Conservation (phyloP, 805 yeast species). For the Pichia membranifaciens region DNA sequence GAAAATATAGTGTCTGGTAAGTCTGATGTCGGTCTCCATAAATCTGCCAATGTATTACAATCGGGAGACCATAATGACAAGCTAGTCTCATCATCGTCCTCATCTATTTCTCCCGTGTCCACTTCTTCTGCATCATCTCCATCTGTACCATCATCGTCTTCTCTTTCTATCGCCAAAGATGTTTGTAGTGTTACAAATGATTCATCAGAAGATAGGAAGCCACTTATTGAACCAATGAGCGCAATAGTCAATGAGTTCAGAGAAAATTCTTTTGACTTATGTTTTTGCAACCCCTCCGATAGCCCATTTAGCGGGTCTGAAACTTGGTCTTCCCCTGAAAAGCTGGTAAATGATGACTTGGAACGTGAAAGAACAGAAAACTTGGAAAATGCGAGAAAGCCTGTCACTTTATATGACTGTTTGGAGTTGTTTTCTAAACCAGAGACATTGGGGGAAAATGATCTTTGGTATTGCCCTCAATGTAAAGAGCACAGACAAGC, state of each 20-base stretch:
- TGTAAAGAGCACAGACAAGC: slow-evolving; percentile 91
- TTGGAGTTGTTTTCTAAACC: slow-evolving; percentile 67
- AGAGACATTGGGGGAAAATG: slow-evolving; percentile 82
- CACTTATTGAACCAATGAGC: slow-evolving; percentile 20
- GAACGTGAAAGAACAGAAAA: slow-evolving; percentile 38
- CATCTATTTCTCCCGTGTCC: background rate
- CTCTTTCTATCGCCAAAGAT: background rate
- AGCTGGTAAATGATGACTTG: slow-evolving; percentile 48
- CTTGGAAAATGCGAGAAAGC: slow-evolving; percentile 28
- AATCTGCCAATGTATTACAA: background rate
- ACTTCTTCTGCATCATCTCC: background rate
- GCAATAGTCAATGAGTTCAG: slow-evolving; percentile 68
- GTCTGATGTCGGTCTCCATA: too few relatives aligned
- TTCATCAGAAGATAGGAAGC: background rate
- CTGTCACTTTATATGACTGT: slow-evolving; percentile 67
- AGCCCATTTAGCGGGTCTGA: slow-evolving; percentile 41
- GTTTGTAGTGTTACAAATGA: background rate
- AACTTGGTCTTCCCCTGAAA: slow-evolving; percentile 50
- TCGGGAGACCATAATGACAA: background rate
- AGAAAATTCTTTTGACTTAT: slow-evolving; percentile 38
- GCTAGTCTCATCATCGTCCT: background rate
- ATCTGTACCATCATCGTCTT: background rate
- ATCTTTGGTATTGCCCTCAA: slow-evolving; percentile 88
- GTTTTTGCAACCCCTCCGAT: slow-evolving; percentile 45
- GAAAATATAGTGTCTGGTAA: background rate